A percentile compares a stretch with the other conserved stretches of the same genome.
Evolutionary conservation across 2,329 filamentous ascomycete species (phyloP).

Genomic region (Paecilomyces dactylethromorphus): DNA sequence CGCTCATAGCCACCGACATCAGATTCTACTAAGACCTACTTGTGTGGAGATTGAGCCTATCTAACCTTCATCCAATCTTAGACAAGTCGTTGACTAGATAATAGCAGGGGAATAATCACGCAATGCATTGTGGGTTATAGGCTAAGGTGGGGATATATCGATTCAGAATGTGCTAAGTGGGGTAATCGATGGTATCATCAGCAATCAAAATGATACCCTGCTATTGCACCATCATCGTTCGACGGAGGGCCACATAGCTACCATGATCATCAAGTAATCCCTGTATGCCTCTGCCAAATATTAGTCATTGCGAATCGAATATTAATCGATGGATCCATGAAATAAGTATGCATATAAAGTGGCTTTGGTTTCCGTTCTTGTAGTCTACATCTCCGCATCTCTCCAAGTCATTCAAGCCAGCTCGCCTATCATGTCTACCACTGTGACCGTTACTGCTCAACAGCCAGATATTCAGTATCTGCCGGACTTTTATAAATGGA

Average conservation of each 20-base stretch:
- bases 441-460: constrained; percentile 16
- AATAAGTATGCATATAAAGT: background rate
- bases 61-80: background rate
- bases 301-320: background rate
- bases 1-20: background rate
- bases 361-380: background rate
- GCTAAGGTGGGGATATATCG: background rate
- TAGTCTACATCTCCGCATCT: background rate
- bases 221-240: background rate
- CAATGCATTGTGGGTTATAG: background rate
- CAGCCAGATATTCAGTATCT: constrained; percentile 12
- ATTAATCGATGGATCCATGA: background rate
- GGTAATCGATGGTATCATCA: background rate
- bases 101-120: background rate
- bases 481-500: constrained; percentile 10
- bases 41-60: background rate
- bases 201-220: background rate
- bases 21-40: background rate
- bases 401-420: background rate
- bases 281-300: background rate
- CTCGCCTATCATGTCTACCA: background rate
- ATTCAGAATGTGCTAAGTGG: background rate
- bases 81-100: no score
- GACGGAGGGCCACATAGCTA: background rate
- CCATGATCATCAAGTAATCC: background rate